phyloP scores from a whole-genome alignment of 805 yeast genomes.

The Wickerhamiella dianesei region DNA sequence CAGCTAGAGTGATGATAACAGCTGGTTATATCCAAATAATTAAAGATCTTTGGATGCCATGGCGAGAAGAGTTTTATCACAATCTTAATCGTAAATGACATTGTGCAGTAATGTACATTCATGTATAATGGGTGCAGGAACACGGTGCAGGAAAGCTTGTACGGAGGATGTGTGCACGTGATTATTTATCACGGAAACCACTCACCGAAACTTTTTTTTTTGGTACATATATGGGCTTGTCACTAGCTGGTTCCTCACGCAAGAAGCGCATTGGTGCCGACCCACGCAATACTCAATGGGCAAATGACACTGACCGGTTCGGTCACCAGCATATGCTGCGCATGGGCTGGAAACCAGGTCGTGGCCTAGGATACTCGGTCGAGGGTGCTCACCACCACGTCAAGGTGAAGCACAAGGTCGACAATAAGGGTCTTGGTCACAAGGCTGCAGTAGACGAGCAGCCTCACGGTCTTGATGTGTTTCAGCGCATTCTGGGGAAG shows the following conservation, averaged over 20 bases:
- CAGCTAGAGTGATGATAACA: too few relatives aligned
- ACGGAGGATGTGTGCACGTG: neutral
- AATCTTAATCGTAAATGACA: neutral
- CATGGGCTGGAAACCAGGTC: constrained; percentile 88
- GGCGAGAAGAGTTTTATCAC: too few relatives aligned
- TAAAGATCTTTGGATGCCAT: too few relatives aligned
- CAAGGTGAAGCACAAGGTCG: constrained; percentile 69
- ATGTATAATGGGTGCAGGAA: too few relatives aligned
- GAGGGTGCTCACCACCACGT: constrained; percentile 38
- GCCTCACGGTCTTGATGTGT: constrained; percentile 84
- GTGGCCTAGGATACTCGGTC: constrained; percentile 68
- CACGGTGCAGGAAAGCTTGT: too few relatives aligned
- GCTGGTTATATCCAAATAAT: too few relatives aligned
- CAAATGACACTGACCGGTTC: constrained; percentile 55
- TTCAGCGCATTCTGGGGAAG: constrained; percentile 79
- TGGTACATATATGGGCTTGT: constrained; percentile 20
- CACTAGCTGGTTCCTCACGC: constrained; percentile 46
- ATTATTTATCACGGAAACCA: neutral
- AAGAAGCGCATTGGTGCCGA: constrained; percentile 82
- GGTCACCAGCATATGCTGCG: constrained; percentile 76
- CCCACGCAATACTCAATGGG: constrained; percentile 92
- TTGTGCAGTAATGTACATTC: too few relatives aligned
- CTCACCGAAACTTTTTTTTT: neutral
- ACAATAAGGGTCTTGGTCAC: constrained; percentile 84
- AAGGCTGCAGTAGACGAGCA: constrained; percentile 49